A percentile compares a stretch with the other conserved stretches of the same genome.
phyloP scores from a whole-genome alignment of 495 filamentous ascomycete genomes.

The Haplographium delicatum region DNA sequence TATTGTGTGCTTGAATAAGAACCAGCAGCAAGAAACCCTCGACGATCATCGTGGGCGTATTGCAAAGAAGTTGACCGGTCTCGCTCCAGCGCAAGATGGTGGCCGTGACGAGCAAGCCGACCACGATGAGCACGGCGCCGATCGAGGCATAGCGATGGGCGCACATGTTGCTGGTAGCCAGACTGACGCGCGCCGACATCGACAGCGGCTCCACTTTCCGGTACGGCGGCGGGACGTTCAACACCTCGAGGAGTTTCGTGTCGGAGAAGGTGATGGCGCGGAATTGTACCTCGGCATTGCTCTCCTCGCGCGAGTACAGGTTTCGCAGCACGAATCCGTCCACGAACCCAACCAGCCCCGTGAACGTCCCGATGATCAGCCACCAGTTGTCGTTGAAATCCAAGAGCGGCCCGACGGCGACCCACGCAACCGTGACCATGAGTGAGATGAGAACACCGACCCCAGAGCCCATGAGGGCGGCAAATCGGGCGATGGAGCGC shows the following conservation, averaged over 20 bases:
- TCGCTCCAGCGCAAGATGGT: slow-evolving; percentile 33
- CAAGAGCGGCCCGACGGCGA: slow-evolving; percentile 28
- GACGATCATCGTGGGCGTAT: slow-evolving; percentile 37
- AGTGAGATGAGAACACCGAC: slow-evolving; percentile 30
- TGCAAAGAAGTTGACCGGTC: slow-evolving; percentile 36
- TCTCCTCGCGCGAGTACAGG: slow-evolving; percentile 29
- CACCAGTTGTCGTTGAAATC: slow-evolving; percentile 35
- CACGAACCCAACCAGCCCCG: slow-evolving; percentile 35
- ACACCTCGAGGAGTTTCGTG: slow-evolving; percentile 21
- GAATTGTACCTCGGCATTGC: slow-evolving; percentile 18
- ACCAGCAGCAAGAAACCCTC: slow-evolving; percentile 38
- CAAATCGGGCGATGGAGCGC: slow-evolving; percentile 31
- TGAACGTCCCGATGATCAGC: slow-evolving; percentile 39
- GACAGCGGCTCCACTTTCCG: neutral
- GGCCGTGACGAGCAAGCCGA: slow-evolving; percentile 28
- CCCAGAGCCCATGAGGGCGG: slow-evolving; percentile 33
- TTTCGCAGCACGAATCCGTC: slow-evolving; percentile 37
- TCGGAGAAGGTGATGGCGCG: slow-evolving; percentile 9
- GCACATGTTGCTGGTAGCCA: slow-evolving; percentile 24
- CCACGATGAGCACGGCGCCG: slow-evolving; percentile 23
- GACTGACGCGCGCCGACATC: slow-evolving; percentile 23
- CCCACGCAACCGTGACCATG: slow-evolving; percentile 29
- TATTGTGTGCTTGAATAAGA: slow-evolving; percentile 34
- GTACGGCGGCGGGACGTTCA: slow-evolving; percentile 19
- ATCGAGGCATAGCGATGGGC: slow-evolving; percentile 27